Percentiles rank a stretch among this genome's conserved stretches.
phyloP scores from a whole-genome alignment of 2,329 filamentous ascomycete species.

The Fusarium oligoseptatum region DNA sequence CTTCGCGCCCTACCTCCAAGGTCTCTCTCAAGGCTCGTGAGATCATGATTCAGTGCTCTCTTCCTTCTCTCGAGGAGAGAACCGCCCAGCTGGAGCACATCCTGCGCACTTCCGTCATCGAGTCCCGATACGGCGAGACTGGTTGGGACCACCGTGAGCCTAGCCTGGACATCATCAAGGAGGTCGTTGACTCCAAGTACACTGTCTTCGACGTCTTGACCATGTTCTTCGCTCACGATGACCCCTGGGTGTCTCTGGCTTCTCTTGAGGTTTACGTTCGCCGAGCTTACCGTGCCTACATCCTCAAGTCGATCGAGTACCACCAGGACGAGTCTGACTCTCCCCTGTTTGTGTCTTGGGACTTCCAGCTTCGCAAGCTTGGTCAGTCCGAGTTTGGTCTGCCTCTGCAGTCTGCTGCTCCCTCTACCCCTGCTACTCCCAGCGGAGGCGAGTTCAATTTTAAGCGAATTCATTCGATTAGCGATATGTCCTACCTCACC shows the following conservation, averaged over 20 bases:
- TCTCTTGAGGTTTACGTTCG: constrained; percentile 97
- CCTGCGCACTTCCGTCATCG: constrained; percentile 91
- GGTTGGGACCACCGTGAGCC: constrained; percentile 97
- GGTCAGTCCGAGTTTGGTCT: constrained; percentile 91
- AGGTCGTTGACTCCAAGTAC: constrained; percentile 98
- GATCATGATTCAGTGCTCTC: constrained; percentile 95
- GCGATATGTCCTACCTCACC: constrained; percentile 92
- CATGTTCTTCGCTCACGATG: constrained; percentile 93
- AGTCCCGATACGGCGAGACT: constrained; percentile 97
- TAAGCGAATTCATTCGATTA: constrained; percentile 93
- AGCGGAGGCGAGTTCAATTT: constrained; percentile 70
- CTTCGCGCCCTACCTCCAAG: constrained; percentile 85
- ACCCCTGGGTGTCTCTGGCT: constrained; percentile 93
- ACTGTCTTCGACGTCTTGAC: constrained; percentile 97
- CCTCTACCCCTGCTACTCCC: constrained; percentile 86
- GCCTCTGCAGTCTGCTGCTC: constrained; percentile 81
- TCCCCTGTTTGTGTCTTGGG: constrained; percentile 89
- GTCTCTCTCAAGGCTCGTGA: constrained; percentile 97
- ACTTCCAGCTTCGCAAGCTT: constrained; percentile 94
- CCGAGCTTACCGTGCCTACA: constrained; percentile 96
- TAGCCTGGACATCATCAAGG: constrained; percentile 90
- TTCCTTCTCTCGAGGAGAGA: constrained; percentile 96
- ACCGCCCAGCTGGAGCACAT: constrained; percentile 99
- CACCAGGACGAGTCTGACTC: constrained; percentile 79
- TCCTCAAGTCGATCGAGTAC: constrained; percentile 90